Evolutionary conservation across 306 rosid genomes (phyloP), one percentile per base, ranked within the genome.

Genomic region (Cucurbita ficifolia): DNA sequence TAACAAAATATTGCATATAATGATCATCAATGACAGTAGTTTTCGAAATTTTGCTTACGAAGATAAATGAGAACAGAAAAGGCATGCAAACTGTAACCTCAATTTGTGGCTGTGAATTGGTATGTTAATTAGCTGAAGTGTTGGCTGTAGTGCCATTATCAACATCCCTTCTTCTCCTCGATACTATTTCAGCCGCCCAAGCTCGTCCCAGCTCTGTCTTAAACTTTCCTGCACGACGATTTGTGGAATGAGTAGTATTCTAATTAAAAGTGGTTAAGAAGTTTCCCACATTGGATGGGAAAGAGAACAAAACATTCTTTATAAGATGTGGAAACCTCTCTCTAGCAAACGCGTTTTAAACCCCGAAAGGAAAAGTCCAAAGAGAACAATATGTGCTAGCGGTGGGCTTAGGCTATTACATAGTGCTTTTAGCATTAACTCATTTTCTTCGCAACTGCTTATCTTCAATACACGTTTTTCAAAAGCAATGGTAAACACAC

Each of bases 171-270:
- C 85, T 82, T 59, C 93, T 86, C 81, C 97, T 84, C 19, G 96
- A 90, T 74, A 73, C 87, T 36, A 92, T 82, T 86, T 92, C 98
- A 19, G 80, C 75, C 14, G 98, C 98, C 98, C 96, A 92, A 16
- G 98, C 87, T 82, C 87, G 90, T 77, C 96, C 98, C 38, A 77
- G 45, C 72, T 92, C 96, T 46, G 98, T 90, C 84, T 90, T 91
- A 76, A 92, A 92, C 91, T 92, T 90, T 61, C 96, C 96, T 90
- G 86, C 81, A 24, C 7, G 70, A 29, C n/a, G 45, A 18, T 71
- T 2, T 35, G 45, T 36, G 70, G 65, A 18, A 51, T 75, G 16
- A 19, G 46, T 6, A 52, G 36, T 4, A 2, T 9, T 42, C 10
- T 8, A 8, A 13, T 13, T 4, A 49, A 13, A 49, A 49, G 53